Conservation (phyloP, 139 green algal species). For the Tetradesmus lagerheimii region DNA sequence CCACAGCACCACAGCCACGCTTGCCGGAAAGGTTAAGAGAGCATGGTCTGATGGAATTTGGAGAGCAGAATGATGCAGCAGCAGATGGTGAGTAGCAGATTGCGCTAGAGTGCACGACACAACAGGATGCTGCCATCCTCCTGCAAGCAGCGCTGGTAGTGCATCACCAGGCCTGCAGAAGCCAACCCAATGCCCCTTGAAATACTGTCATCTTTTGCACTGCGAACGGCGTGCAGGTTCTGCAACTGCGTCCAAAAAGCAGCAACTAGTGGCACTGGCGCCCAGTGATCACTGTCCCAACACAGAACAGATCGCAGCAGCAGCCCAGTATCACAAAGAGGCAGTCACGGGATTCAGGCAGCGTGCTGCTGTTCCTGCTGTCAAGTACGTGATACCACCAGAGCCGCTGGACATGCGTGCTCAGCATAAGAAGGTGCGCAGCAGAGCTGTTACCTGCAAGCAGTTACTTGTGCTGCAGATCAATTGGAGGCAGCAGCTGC, state of each 20-base stretch:
- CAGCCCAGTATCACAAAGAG: background rate
- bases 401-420: slow-evolving; percentile 41
- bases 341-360: background rate
- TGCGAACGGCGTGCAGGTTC: background rate
- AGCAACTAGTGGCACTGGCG: background rate
- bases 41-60: background rate
- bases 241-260: background rate
- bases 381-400: slow-evolving; percentile 25
- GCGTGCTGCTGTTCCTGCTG: background rate
- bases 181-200: too few species aligned
- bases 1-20: too few species aligned
- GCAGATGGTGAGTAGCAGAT: background rate
- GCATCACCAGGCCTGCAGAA: too few species aligned
- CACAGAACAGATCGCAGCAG: background rate
- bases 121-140: background rate
- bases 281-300: background rate
- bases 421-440: slow-evolving; percentile 41
- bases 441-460: background rate
- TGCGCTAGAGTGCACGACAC: background rate
- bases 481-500: too few species aligned
- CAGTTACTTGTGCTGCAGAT: too few species aligned
- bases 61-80: background rate
- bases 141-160: background rate
- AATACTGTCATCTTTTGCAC: too few species aligned
- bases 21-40: slow-evolving; percentile 3